Evolutionary conservation across 2,329 filamentous ascomycete species (phyloP).

Genomic region (Apiospora aurea): DNA sequence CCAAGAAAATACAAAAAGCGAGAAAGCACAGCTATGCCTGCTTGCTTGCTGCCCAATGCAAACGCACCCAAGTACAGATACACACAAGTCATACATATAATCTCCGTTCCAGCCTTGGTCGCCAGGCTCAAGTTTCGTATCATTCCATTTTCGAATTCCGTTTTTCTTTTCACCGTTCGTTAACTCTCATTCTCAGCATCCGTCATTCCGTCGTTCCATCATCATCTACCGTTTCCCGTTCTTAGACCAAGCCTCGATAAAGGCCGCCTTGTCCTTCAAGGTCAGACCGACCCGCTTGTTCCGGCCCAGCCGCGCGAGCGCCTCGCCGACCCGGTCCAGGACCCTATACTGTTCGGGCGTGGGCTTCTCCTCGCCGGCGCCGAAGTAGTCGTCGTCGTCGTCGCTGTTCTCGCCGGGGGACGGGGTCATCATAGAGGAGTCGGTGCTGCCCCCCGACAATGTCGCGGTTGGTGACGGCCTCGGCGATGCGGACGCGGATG

Average conservation of each 20-base stretch:
- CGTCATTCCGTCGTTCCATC: too few relatives aligned
- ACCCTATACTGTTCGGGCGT: conserved; percentile 69
- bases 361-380: conserved; percentile 40
- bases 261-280: conserved; percentile 81
- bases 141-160: background rate
- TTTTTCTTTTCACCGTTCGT: background rate
- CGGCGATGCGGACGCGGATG: conserved; percentile 89
- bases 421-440: conserved; percentile 35
- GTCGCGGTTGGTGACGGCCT: conserved; percentile 65
- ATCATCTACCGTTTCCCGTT: conserved; percentile 43
- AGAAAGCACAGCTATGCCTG: background rate
- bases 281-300: conserved; percentile 90
- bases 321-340: conserved; percentile 82
- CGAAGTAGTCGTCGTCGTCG: conserved; percentile 40
- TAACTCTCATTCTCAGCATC: background rate
- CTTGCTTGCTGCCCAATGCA: background rate
- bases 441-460: background rate
- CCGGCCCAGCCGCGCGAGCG: conserved; percentile 83
- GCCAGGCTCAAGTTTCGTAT: background rate
- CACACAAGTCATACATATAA: conserved; percentile 9
- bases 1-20: background rate
- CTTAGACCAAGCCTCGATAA: conserved; percentile 72
- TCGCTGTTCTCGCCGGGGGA: conserved; percentile 34
- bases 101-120: background rate
- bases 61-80: background rate